Evolutionary conservation across 495 filamentous ascomycete species (phyloP), one percentile per base, ranked within the genome.

Genomic region (Aspergillus bridgeri): DNA sequence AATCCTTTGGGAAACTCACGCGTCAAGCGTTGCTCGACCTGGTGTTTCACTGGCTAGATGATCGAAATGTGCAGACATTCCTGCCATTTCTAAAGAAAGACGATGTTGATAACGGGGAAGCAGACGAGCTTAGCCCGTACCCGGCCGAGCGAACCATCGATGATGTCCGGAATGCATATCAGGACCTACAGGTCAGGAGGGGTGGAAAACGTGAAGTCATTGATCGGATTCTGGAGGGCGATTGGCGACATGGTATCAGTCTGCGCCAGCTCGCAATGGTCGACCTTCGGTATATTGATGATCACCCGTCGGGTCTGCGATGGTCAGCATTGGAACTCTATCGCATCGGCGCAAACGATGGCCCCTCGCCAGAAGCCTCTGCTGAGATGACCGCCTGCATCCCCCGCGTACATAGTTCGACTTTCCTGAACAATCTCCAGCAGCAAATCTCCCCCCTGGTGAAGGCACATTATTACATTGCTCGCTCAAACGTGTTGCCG

Each of bases 211-310:
- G 85, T 48, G 90, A 96, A 65, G 81, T 93, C 5, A 74, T 89
- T 6, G 89, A 91, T 62, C 80, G 89, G 25, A 86, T 96, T 42
- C 61, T 88, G 0, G 86, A 92, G 56, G 89, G 89, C 45, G 91
- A 96, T 67, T 96, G 90, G 90, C 79, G 89, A 20, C 79, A 85
- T 51, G 91, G 91, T 1, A 74, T 95, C 20, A 86, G 81, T 1
- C 71, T 96, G 17, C 89, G 88, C 59, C 89, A 92, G 65, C 75
- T 93, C 4, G 90, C 89, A 48, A 92, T 90, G 80, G 85, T 86
- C 17, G 91, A 95, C 62, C 71, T 90, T 15, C 87, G 88, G 58
- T 77, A 90, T 65, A 76, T 93, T n/a, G 83, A 91, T 61, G 87
- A 91, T 64, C 87, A 91, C 61, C 87, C 88, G 0, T 76, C 81